phyloP scores from a whole-genome alignment of 768 basidiomycete species.

The Mycena sanguinolenta region DNA sequence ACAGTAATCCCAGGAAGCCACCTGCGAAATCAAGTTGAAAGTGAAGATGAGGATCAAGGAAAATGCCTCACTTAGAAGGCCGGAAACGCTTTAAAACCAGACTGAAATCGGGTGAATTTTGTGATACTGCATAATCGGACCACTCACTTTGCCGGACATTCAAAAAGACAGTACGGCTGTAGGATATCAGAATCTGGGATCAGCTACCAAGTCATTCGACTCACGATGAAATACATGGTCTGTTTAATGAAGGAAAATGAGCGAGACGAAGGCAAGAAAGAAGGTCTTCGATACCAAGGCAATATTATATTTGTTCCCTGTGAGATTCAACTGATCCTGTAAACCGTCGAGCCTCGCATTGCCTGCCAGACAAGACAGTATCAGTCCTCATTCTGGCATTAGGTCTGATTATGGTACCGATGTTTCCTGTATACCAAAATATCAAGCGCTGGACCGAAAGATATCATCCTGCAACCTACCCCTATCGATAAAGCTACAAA shows the following conservation, averaged over 20 bases:
- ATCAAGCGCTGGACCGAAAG: not conserved
- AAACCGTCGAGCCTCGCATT: constrained; percentile 80
- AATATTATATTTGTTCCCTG: constrained; percentile 74
- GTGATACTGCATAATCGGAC: constrained; percentile 14
- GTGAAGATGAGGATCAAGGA: not conserved
- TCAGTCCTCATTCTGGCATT: not conserved
- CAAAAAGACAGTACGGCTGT: constrained; percentile 73
- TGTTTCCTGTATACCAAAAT: constrained; percentile 59
- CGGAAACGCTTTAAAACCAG: constrained; percentile 73
- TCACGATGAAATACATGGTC: constrained; percentile 81
- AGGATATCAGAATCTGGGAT: not conserved
- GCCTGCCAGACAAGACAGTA: constrained; percentile 49
- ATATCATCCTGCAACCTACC: constrained; percentile 46
- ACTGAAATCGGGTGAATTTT: constrained; percentile 40
- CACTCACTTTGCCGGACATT: constrained; percentile 79
- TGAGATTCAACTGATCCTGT: constrained; percentile 64
- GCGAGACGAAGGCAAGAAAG: constrained; percentile 12
- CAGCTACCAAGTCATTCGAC: constrained; percentile 34
- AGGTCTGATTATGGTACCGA: constrained; percentile 53
- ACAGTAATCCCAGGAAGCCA: constrained; percentile 81
- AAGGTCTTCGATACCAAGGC: constrained; percentile 59
- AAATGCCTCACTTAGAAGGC: constrained; percentile 66
- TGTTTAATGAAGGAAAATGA: constrained; percentile 39
- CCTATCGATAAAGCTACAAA: constrained; percentile 69
- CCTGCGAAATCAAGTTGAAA: constrained; percentile 41